Percentiles rank a stretch among this genome's conserved stretches.
Evolutionary conservation across 305 asterid species (phyloP).

Genomic region (Withania somnifera): DNA sequence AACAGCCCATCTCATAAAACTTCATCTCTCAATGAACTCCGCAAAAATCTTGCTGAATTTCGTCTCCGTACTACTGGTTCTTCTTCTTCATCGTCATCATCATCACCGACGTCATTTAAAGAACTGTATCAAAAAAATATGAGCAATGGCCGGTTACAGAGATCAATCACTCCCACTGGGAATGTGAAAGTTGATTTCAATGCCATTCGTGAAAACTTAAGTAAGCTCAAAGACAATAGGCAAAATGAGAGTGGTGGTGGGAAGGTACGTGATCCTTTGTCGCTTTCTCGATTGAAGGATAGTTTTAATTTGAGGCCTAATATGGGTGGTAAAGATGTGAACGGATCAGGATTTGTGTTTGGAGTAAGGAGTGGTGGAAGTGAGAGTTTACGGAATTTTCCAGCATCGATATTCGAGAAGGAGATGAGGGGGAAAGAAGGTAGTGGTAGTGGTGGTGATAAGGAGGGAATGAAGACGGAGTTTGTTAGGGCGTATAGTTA

Average conservation of each 20-base stretch:
- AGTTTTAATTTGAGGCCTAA: slow-evolving; percentile 6
- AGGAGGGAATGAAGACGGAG: background rate
- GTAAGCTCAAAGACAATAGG: background rate
- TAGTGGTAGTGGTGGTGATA: background rate
- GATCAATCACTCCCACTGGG: background rate
- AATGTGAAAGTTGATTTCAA: background rate
- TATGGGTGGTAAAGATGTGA: background rate
- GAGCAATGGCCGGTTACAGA: no score
- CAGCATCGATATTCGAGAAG: slow-evolving; percentile 6
- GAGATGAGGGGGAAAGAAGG: slow-evolving; percentile 5
- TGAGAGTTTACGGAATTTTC: slow-evolving; percentile 13
- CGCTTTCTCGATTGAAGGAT: slow-evolving; percentile 6
- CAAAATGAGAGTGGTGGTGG: background rate
- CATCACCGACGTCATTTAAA: slow-evolving; percentile 14
- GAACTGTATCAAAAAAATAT: slow-evolving; percentile 17
- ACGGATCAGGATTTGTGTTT: background rate
- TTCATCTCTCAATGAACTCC: slow-evolving; percentile 8
- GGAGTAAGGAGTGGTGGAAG: slow-evolving; percentile 28
- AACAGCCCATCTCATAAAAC: slow-evolving; percentile 2
- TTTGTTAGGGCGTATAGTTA: slow-evolving; percentile 7
- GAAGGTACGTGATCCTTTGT: background rate
- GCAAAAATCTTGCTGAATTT: slow-evolving; percentile 23
- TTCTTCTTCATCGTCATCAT: background rate
- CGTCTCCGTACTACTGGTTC: slow-evolving; percentile 11
- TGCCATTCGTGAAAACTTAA: slow-evolving; percentile 13